Evolutionary conservation across 768 basidiomycete genomes (phyloP), one percentile per base, ranked within the genome.

Genomic region (Peribolospora baueri): DNA sequence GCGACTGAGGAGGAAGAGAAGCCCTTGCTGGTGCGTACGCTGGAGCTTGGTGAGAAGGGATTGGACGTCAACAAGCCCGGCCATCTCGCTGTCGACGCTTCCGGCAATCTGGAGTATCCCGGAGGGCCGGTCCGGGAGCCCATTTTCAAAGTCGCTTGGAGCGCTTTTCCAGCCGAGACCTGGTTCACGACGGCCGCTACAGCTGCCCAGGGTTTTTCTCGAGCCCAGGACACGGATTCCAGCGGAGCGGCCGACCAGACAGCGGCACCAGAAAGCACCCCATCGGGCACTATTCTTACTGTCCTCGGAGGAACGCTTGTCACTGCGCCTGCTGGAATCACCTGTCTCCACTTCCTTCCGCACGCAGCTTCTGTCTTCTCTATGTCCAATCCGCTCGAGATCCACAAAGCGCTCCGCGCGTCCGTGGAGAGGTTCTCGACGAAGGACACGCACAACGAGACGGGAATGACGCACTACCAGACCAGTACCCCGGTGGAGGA

Each of bases 131-230:
- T 58, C 13, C 64, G 79, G 60, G 85, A 88, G 62, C 83, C 87
- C 4, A 76, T 93, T 42, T 86, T 82, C 73, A 87, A 83, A 64
- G 70, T 90, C 5, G 71, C 81, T 0, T 93, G 86, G 87, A 82
- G 80, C 55, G 74, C 76, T 1, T 85, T 80, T 65, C 70, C 79
- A 0, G 78, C 80, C 62, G 76, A 63, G 46, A 48, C 65, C 3
- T 56, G 50, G 40, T 39, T 54, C 39, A 38, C 25, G 14, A 5
- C 54, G 25, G 36, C 49, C 25, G 76, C 2, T 62, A 72, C 4
- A 77, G 80, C 40, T 38, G 46, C 53, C 3, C 41, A 41, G 8
- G 46, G 14, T 37, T 40, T 25, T 3, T 50, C 14, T 8, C 36
- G 7, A 7, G 54, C 42, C 43, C 47, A 54, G 14, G 52, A 38